Base-by-base conservation (phyloP, 106 monocot genomes). In the Dioscorea dumetorum region DNA sequence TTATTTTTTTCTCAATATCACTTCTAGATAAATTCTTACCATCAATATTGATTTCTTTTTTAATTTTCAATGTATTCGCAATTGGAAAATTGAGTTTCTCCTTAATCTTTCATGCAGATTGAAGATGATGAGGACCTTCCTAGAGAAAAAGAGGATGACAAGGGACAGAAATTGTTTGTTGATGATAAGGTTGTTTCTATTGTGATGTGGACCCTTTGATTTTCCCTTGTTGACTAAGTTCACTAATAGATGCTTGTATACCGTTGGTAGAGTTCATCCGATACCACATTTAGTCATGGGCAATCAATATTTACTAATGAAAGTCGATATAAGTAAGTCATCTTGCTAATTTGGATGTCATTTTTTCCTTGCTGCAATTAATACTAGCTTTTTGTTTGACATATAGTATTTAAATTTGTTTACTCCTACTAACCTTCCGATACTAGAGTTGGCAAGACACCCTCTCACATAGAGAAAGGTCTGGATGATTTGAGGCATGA, bases 71-170 rank as follows among this genome's bases (percentile, higher is more conserved):
- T 41, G 9, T 5, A 5, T 53, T 33, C 48, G 3, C 12, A 63
- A 50, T 19, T 12, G 17, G 4, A 15, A 52, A 20, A 15, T 12
- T n/a, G 33, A 11, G 24, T 48, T 41, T 69, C 8, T 77, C 21
- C 57, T 67, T 7, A 60, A 32, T 59, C 61, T 56, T 58, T 64
- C 60, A 31, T 12, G 61, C 60, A 94, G 94, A 94, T 94, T 72
- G 80, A 77, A 60, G 94, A 86, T 83, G 91, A 91, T 75, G 91
- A 91, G 8, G 85, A 80, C 12, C 49, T 68, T 74, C 64, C 72
- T 76, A 84, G 69, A 77, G 72, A 68, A 4, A 93, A 82, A 73
- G 89, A 93, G 79, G 86, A 91, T 66, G 83, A 81, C 62, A 83
- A 72, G 67, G 74, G 51, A 61, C 50, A 60, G 51, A 83, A 61